These are phyloP conservation scores for Fagopyrum esculentum DNA, from an alignment of 148 eudicot genomes.

Conservation along the genomic window DNA sequence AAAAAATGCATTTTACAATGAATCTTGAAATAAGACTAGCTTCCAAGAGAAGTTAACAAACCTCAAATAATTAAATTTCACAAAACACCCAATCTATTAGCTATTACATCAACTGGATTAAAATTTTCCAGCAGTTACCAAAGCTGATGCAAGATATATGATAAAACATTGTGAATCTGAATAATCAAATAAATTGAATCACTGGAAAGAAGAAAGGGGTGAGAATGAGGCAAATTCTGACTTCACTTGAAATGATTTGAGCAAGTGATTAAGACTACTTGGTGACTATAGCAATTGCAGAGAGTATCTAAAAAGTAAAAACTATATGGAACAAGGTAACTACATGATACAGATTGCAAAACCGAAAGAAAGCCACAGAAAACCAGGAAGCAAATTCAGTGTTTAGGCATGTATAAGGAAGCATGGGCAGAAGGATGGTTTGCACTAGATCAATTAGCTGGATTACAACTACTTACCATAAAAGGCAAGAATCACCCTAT, in stretches of 20 bases:
- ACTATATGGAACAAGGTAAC: background rate
- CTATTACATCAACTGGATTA: background rate
- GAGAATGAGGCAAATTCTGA: constrained; percentile 2
- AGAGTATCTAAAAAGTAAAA: background rate
- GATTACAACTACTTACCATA: background rate
- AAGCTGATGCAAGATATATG: background rate
- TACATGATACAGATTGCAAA: background rate
- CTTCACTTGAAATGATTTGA: background rate
- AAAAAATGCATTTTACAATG: background rate
- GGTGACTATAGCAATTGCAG: background rate
- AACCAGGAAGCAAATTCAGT: background rate
- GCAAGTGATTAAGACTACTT: background rate
- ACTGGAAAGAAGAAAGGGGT: constrained; percentile 6
- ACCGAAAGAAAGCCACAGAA: background rate
- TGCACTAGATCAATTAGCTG: background rate
- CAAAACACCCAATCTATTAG: background rate
- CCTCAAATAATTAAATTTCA: background rate
- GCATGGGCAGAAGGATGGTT: background rate
- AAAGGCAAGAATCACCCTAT: background rate
- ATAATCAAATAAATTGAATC: background rate
- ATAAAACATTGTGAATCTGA: background rate
- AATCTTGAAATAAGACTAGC: background rate
- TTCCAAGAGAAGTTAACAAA: background rate
- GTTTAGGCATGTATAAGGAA: background rate
- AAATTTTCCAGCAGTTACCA: background rate